Evolutionary conservation across 352 stramenopile genomes (phyloP).

Genomic region (Globisporangium acanthophoron): DNA sequence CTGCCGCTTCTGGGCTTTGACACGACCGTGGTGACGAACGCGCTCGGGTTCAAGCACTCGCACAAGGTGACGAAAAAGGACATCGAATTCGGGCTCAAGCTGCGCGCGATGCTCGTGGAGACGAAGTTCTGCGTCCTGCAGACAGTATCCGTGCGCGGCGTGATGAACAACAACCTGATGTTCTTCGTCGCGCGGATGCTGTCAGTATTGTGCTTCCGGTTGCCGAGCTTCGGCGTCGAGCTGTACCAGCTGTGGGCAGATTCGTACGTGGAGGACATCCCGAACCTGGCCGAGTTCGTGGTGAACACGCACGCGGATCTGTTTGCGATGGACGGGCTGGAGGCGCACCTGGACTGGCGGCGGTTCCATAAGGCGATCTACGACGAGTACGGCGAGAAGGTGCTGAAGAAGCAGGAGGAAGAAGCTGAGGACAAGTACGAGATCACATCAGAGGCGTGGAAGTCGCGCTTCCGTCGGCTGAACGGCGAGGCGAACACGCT

Average conservation of each 20-base stretch:
- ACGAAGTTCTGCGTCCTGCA: slow-evolving; percentile 88
- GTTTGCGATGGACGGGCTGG: slow-evolving; percentile 86
- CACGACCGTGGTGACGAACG: slow-evolving; percentile 53
- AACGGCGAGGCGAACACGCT: slow-evolving; percentile 81
- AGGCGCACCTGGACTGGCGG: slow-evolving; percentile 86
- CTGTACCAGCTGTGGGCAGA: slow-evolving; percentile 86
- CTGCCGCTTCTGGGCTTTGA: slow-evolving; percentile 81
- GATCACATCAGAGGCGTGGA: slow-evolving; percentile 79
- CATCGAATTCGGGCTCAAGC: slow-evolving; percentile 78
- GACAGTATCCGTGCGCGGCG: slow-evolving; percentile 79
- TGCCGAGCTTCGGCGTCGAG: slow-evolving; percentile 85
- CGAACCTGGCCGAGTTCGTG: slow-evolving; percentile 75
- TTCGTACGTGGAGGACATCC: slow-evolving; percentile 74
- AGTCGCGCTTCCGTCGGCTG: slow-evolving; percentile 72
- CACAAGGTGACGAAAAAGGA: slow-evolving; percentile 79
- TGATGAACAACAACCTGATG: slow-evolving; percentile 92
- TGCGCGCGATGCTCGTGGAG: slow-evolving; percentile 86
- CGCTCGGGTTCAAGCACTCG: slow-evolving; percentile 62
- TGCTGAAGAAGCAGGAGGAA: slow-evolving; percentile 80
- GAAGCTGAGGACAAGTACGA: slow-evolving; percentile 89
- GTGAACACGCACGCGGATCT: slow-evolving; percentile 80
- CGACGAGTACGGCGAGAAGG: slow-evolving; percentile 84
- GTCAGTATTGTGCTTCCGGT: slow-evolving; percentile 80
- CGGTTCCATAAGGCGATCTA: slow-evolving; percentile 87
- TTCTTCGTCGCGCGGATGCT: slow-evolving; percentile 88